Conservation (phyloP, 768 basidiomycete species). For the Kwoniella dejecticola region DNA sequence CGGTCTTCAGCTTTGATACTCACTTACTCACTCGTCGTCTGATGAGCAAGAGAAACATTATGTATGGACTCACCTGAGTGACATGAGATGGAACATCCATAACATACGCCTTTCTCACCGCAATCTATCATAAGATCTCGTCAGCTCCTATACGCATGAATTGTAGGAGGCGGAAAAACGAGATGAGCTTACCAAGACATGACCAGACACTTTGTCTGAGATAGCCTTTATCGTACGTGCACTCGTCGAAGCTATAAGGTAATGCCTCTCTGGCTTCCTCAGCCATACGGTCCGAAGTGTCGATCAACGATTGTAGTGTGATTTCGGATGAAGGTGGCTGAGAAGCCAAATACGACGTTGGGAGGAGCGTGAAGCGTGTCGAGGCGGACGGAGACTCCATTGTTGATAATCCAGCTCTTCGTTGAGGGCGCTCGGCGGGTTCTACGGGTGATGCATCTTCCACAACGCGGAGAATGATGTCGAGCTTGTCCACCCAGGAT, state of each 20-base stretch:
- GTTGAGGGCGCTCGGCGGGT: not conserved
- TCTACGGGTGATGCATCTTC: too few relatives aligned
- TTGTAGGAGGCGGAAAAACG: not conserved
- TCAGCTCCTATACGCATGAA: constrained; percentile 14
- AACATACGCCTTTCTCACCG: constrained; percentile 52
- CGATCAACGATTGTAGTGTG: constrained; percentile 44
- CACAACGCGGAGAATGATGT: too few relatives aligned
- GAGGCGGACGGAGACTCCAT: constrained; percentile 17
- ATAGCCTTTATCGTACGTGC: constrained; percentile 47
- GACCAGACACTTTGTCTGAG: constrained; percentile 50
- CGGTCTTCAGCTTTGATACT: not conserved
- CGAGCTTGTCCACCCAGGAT: too few relatives aligned
- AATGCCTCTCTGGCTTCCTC: constrained; percentile 51
- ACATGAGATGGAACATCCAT: constrained; percentile 54
- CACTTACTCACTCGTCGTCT: too few relatives aligned
- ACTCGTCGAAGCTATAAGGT: constrained; percentile 51
- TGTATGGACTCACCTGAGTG: constrained; percentile 42
- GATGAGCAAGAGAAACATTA: too few relatives aligned
- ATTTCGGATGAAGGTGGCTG: constrained; percentile 35
- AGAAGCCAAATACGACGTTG: constrained; percentile 19
- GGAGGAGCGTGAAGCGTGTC: constrained; percentile 20
- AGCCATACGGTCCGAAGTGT: constrained; percentile 38
- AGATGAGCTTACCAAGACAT: constrained; percentile 42
- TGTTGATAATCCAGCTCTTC: not conserved
- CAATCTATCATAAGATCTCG: constrained; percentile 32